Conservation (phyloP, 2,329 filamentous ascomycete species). For the Colletotrichum theobromicola region DNA sequence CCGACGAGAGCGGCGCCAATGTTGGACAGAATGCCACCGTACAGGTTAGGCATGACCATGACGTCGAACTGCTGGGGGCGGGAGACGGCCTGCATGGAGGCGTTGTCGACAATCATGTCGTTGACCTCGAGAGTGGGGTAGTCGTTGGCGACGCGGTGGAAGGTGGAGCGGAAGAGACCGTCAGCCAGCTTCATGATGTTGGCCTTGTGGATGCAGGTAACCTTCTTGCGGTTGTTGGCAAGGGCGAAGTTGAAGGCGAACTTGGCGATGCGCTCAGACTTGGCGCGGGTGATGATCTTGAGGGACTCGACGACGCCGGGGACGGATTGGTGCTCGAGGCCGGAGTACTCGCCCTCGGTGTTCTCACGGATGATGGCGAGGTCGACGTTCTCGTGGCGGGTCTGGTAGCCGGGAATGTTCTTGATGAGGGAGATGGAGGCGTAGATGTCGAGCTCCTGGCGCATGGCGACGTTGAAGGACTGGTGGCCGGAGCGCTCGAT, state of each 20-base stretch:
- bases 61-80: constrained; percentile 98
- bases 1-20: constrained; percentile 97
- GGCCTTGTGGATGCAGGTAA: constrained; percentile 99
- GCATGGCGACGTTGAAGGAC: constrained; percentile 99
- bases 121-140: constrained; percentile 95
- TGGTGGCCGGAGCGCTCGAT: constrained; percentile 97
- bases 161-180: constrained; percentile 97
- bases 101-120: constrained; percentile 99
- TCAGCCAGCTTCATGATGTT: constrained; percentile 99
- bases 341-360: constrained; percentile 99
- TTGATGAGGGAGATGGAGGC: constrained; percentile 97
- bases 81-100: constrained; percentile 98
- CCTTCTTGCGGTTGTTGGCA: constrained; percentile 98
- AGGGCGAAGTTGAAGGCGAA: constrained; percentile 98
- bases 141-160: constrained; percentile 91
- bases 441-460: constrained; percentile 99
- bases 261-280: constrained; percentile 98
- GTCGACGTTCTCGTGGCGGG: constrained; percentile 95
- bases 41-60: constrained; percentile 99
- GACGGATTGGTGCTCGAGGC: constrained; percentile 97
- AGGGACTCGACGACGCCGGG: constrained; percentile 96
- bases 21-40: constrained; percentile 98
- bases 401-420: constrained; percentile 99
- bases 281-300: constrained; percentile 99
- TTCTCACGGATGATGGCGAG: constrained; percentile 99